Evolutionary conservation across 768 basidiomycete genomes (phyloP), one percentile per base, ranked within the genome.

Genomic region (Tulasnella sp.): DNA sequence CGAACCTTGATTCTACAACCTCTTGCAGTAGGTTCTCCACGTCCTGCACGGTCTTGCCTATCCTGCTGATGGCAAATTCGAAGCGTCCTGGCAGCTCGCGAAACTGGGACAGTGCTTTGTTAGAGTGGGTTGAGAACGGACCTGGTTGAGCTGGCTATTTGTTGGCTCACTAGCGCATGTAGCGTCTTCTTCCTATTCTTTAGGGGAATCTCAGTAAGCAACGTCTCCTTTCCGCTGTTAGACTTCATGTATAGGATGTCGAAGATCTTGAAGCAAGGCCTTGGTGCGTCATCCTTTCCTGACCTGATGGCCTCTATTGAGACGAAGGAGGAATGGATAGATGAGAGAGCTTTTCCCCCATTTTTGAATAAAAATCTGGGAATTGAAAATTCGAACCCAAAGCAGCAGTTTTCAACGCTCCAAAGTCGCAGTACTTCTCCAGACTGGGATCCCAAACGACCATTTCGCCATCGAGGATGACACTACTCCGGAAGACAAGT

Each of bases 381-480:
- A 10, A 19, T 7, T 25, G 30, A 22, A 62, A n/a, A 21, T 5
- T 62, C 75, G 43, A 60, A 91, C 90, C 87, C 15, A 85, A 73
- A 0, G 93, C 93, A 44, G 92, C 91, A 0, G 92, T 89, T 71
- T 99, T 99, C 51, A 99, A 73, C 0, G 83, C 87, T 1, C 96
- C 96, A 62, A 99, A 98, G 0, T 94, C 90, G 19, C 96, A 73
- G 66, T 90, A 88, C 21, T 88, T 81, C 65, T 86, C 84, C 0
- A 89, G 83, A 2, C 86, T 75, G 0, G 94, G 94, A 70, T 98
- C 96, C 87, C 88, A 98, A 2, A 97, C 94, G 30, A 99, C 74
- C 94, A 99, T 98, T 70, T 99, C 96, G 0, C 96, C 96, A 65
- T 99, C 96, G 12, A 99, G 70, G 49, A 98, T 89, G 65, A 94